Evolutionary conservation across 2,329 filamentous ascomycete genomes (phyloP).

Genomic region (Nemania abortiva): DNA sequence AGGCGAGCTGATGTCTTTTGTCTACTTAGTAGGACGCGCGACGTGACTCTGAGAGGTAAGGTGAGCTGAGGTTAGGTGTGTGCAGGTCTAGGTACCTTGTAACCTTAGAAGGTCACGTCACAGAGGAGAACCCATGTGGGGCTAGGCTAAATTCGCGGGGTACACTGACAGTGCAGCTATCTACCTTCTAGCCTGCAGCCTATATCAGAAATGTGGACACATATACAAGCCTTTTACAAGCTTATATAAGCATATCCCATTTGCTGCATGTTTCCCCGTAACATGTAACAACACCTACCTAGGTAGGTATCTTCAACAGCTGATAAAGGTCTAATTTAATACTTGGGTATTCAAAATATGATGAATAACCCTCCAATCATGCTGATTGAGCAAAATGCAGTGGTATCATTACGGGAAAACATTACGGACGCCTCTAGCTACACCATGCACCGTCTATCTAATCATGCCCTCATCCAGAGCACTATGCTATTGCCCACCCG

Average conservation of each 20-base stretch:
- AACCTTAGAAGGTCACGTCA: constrained; percentile 26
- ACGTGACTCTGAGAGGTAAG: constrained; percentile 7
- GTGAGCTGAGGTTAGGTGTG: neutral
- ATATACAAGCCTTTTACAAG: neutral
- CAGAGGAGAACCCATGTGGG: constrained; percentile 28
- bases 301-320: too few relatives aligned
- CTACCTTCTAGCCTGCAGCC: neutral
- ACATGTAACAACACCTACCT: too few relatives aligned
- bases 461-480: constrained; percentile 1
- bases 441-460: neutral
- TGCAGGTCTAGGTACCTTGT: neutral
- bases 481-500: constrained; percentile 9
- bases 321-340: neutral
- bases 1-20: neutral
- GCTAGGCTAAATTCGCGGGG: constrained; percentile 29
- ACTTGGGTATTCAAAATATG: neutral
- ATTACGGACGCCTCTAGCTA: neutral
- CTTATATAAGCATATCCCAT: too few relatives aligned
- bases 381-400: neutral
- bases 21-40: constrained; percentile 4
- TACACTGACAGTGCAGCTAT: constrained; percentile 8
- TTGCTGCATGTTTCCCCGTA: too few relatives aligned
- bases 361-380: neutral
- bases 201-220: neutral
- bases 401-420: constrained; percentile 18